Conservation (phyloP, 768 basidiomycete species). For the Hortiboletus flavorubellus region DNA sequence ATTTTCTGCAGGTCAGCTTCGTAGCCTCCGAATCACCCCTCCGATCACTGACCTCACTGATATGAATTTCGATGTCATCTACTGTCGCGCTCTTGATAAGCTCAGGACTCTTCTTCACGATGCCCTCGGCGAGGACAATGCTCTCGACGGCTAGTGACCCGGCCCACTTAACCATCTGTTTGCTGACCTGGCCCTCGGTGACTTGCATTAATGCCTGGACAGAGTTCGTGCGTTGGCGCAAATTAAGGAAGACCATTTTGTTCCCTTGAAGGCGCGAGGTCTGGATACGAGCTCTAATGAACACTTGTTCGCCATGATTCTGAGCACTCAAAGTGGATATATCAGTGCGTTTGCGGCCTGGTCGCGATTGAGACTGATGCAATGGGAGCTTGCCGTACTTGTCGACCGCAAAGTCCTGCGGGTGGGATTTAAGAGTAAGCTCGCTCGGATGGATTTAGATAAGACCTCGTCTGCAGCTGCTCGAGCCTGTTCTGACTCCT, state of each 20-base stretch:
- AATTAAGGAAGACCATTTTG: conserved; percentile 92
- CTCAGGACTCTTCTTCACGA: conserved; percentile 73
- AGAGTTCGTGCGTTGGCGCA: conserved; percentile 83
- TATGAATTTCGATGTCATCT: conserved; percentile 81
- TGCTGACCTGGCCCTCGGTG: conserved; percentile 75
- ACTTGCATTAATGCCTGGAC: conserved; percentile 83
- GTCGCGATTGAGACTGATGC: conserved; percentile 85
- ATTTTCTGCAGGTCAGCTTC: neutral
- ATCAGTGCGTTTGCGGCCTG: conserved; percentile 54
- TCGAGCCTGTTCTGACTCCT: conserved; percentile 69
- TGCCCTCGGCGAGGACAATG: conserved; percentile 87
- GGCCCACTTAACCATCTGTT: conserved; percentile 97
- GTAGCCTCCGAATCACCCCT: neutral
- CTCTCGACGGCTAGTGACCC: conserved; percentile 76
- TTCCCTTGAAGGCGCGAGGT: conserved; percentile 89
- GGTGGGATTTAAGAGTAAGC: conserved; percentile 2
- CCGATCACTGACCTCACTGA: conserved; percentile 60
- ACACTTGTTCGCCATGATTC: conserved; percentile 68
- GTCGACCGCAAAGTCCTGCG: conserved; percentile 69
- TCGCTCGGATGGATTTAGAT: conserved; percentile 33
- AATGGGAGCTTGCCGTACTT: conserved; percentile 88
- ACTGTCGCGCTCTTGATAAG: conserved; percentile 91
- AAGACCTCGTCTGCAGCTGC: conserved; percentile 56
- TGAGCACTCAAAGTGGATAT: conserved; percentile 60
- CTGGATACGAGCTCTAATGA: conserved; percentile 88